Evolutionary conservation across 2,329 filamentous ascomycete genomes (phyloP), one percentile per base, ranked within the genome.

Genomic region (Aureobasidium zeae): DNA sequence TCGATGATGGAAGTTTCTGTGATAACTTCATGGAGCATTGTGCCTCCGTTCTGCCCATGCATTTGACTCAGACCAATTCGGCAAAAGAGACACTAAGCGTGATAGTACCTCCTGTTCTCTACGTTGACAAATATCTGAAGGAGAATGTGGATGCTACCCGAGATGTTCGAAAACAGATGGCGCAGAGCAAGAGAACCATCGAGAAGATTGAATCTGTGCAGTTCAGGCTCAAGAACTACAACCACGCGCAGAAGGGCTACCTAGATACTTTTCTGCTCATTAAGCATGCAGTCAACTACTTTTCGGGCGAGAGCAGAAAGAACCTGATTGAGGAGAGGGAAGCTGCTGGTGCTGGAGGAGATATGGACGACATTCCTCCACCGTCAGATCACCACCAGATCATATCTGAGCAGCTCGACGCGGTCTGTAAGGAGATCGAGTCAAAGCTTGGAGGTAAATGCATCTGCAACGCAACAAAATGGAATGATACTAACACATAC

Each of bases 121-220:
- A 76, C 50, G 67, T 73, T 4, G 77, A 81, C 58, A 69, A 76
- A 33, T 81, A 81, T 55, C 61, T 79, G 33, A 64, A 72, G 36
- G 62, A 66, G 48, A 74, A 72, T 47, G 63, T 67, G 44, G 63
- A 64, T 2, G 53, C 65, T 8, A 66, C 72, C 12, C 64, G 64
- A 31, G 62, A 66, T 7, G 67, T 77, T 46, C 68, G 72, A n/a
- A 49, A 53, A 17, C 53, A 66, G 15, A 63, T 63, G 44, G 54
- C 54, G 16, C 48, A 59, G 21, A 57, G 55, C 33, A 59, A 59
- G 37, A 43, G 44, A 21, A 50, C 53, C 1, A 41, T 58, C 24
- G 50, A 48, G 11, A 56, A 55, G 19, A 58, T 70, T 7, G 58
- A 63, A 2, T 47, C 50, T 1, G 53, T 64, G 16, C 49, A 62